Conservation (phyloP, 768 basidiomycete genomes). For the Mycena belliarum region DNA sequence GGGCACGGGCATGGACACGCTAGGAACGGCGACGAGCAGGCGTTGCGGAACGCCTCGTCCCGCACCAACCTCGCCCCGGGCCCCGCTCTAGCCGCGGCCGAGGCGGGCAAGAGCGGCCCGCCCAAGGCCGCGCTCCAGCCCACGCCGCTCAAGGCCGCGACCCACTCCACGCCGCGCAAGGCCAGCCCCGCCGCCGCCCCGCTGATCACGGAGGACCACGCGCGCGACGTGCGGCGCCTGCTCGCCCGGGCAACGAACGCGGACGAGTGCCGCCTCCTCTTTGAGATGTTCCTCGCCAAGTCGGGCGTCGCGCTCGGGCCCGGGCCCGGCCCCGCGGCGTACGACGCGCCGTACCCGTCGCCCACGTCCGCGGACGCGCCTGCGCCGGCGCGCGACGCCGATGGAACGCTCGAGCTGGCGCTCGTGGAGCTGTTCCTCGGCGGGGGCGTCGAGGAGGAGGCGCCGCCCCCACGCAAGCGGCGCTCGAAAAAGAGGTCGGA, state of each 20-base stretch:
- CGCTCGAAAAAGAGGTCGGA: conserved; percentile 19
- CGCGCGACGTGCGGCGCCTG: conserved; percentile 67
- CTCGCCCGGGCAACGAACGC: conserved; percentile 69
- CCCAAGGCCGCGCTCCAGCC: conserved; percentile 24
- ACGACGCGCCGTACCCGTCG: conserved; percentile 34
- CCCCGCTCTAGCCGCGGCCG: background rate
- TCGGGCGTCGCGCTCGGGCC: conserved; percentile 44
- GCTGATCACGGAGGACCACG: conserved; percentile 44
- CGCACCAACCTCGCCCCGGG: background rate
- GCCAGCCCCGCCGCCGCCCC: conserved; percentile 18
- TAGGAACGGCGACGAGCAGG: conserved; percentile 5
- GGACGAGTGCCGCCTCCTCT: conserved; percentile 82
- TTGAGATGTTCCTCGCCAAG: conserved; percentile 79
- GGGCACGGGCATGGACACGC: conserved; percentile 2
- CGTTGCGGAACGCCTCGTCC: background rate
- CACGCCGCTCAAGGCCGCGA: conserved; percentile 24
- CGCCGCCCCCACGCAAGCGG: conserved; percentile 4
- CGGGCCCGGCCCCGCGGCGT: conserved; percentile 31
- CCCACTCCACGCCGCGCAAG: conserved; percentile 9
- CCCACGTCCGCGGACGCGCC: conserved; percentile 33
- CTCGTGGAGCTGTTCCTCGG: conserved; percentile 52
- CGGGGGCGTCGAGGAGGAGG: conserved; percentile 17
- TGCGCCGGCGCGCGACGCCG: conserved; percentile 15
- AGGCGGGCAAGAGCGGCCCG: conserved; percentile 6
- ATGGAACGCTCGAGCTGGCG: conserved; percentile 41